A percentile compares a stretch with the other conserved stretches of the same genome.
Conservation (phyloP, 2,329 filamentous ascomycete species). For the Pezizomycotina sp. region DNA sequence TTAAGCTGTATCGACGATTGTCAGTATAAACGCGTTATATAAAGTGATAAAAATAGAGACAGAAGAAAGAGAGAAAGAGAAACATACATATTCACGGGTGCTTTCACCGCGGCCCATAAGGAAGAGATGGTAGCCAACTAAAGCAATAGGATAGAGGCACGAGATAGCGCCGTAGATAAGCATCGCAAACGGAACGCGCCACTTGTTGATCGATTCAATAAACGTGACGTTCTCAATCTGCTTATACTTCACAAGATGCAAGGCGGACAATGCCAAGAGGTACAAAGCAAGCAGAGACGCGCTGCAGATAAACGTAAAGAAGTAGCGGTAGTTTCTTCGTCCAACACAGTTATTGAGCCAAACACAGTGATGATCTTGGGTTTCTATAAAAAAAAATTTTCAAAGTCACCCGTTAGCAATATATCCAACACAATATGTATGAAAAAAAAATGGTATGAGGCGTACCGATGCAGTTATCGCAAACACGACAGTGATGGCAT, state of each 20-base stretch:
- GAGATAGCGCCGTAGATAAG: conserved; percentile 63
- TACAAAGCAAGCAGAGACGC: conserved; percentile 62
- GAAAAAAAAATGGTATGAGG: too few relatives aligned
- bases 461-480: conserved; percentile 92
- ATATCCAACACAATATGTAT: too few relatives aligned
- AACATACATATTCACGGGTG: conserved; percentile 68
- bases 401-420: too few relatives aligned
- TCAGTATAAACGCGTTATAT: too few relatives aligned
- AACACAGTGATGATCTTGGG: conserved; percentile 93
- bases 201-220: conserved; percentile 47
- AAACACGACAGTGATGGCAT: conserved; percentile 88
- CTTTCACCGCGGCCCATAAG: conserved; percentile 83
- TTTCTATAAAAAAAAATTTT: too few relatives aligned
- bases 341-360: conserved; percentile 99
- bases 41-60: neutral
- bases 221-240: conserved; percentile 50
- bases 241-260: conserved; percentile 61
- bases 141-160: conserved; percentile 62
- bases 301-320: conserved; percentile 76
- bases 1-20: too few relatives aligned
- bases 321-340: conserved; percentile 92
- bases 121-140: conserved; percentile 82
- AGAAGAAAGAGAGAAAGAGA: conserved; percentile 1
- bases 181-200: conserved; percentile 73
- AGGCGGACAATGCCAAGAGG: conserved; percentile 59